Evolutionary conservation across 306 rosid genomes (phyloP).

Genomic region (Quercus agrifolia): DNA sequence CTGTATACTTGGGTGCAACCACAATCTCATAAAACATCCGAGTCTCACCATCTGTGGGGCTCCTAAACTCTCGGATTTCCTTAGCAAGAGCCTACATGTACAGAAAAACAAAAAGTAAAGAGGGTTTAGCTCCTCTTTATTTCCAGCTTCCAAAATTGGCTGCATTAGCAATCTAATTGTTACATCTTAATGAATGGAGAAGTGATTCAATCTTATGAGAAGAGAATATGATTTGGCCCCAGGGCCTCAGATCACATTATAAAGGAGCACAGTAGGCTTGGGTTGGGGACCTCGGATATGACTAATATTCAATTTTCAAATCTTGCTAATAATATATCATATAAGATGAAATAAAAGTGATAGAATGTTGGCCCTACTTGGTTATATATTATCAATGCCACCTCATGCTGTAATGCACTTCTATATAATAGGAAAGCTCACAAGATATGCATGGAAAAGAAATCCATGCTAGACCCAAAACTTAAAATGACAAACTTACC

Average conservation of each 20-base stretch:
- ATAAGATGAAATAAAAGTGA: neutral
- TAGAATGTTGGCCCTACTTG: neutral
- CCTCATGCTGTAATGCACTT: neutral
- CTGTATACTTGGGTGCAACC: constrained; percentile 85
- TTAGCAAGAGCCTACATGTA: constrained; percentile 65
- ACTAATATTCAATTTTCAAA: neutral
- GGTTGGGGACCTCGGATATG: neutral
- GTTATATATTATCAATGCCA: neutral
- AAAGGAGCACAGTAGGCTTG: neutral
- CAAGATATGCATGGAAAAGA: neutral
- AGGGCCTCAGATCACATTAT: neutral
- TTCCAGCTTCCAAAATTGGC: neutral
- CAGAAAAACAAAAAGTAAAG: neutral
- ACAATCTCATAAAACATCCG: constrained; percentile 98
- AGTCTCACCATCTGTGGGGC: constrained; percentile 89
- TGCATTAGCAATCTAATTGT: neutral
- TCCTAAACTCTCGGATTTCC: constrained; percentile 88
- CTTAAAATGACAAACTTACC: constrained; percentile 38
- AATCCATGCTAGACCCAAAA: neutral
- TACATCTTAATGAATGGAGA: neutral
- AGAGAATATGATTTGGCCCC: neutral
- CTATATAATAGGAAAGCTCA: neutral
- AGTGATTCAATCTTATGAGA: neutral
- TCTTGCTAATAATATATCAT: neutral
- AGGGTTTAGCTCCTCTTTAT: neutral